These are phyloP conservation scores for Saturnispora bothae DNA, from an alignment of 805 yeast species.

Conservation along the genomic window DNA sequence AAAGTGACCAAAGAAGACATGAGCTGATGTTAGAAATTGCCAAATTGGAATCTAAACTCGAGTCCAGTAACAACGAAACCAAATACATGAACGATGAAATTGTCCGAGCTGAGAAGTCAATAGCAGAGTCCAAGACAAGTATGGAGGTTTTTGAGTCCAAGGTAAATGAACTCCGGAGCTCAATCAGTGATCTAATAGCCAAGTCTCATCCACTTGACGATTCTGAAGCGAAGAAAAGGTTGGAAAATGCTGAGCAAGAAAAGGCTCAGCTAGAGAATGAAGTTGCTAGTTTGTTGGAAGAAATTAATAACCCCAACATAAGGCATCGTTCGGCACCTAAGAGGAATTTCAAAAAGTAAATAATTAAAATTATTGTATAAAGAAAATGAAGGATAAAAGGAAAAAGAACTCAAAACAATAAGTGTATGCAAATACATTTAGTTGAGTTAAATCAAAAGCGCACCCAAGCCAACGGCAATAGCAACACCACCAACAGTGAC, in stretches of 20 bases:
- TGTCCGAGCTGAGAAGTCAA: slow-evolving; percentile 40
- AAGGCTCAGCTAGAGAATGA: not conserved
- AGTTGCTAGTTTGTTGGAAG: slow-evolving; percentile 2
- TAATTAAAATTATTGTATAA: not conserved
- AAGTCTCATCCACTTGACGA: slow-evolving; percentile 6
- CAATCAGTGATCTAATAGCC: slow-evolving; percentile 10
- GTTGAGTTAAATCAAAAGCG: slow-evolving; percentile 18
- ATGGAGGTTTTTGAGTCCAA: slow-evolving; percentile 16
- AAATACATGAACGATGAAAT: slow-evolving; percentile 55
- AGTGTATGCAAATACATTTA: slow-evolving; percentile 3
- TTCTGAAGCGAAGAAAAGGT: not conserved
- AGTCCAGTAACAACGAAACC: slow-evolving; percentile 45
- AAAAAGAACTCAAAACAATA: not conserved
- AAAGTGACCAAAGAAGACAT: slow-evolving; percentile 33
- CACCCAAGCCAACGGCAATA: slow-evolving; percentile 24
- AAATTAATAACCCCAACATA: slow-evolving; percentile 6
- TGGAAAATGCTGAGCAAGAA: not conserved
- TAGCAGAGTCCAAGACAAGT: slow-evolving; percentile 32
- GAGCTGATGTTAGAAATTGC: slow-evolving; percentile 37
- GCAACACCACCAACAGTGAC: slow-evolving; percentile 22
- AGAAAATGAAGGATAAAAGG: not conserved
- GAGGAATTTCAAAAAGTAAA: slow-evolving; percentile 3
- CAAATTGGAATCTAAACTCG: slow-evolving; percentile 32
- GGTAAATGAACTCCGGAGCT: slow-evolving; percentile 9
- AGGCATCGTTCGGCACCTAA: slow-evolving; percentile 8